These are phyloP conservation scores for Yamadazyma phyllophila DNA, from an alignment of 805 yeast species.

Conservation along the genomic window DNA sequence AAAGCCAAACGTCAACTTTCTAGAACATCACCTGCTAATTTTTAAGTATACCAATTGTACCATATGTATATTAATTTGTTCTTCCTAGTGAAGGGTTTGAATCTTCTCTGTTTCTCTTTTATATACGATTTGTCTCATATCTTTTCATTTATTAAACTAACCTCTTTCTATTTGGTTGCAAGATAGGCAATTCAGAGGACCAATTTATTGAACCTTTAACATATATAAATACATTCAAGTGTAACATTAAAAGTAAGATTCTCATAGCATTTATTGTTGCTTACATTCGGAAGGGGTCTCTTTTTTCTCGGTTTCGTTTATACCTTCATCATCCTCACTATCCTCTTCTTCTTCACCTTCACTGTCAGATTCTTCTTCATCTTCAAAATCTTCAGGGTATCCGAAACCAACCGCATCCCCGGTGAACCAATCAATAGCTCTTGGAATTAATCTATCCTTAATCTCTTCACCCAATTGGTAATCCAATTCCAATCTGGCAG, in stretches of 20 bases:
- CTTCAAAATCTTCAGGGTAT: conserved; percentile 57
- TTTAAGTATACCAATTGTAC: no score
- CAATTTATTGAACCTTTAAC: no score
- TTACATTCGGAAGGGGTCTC: conserved; percentile 76
- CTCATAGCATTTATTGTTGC: conserved; percentile 45
- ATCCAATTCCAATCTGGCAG: conserved; percentile 82
- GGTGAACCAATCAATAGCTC: conserved; percentile 98
- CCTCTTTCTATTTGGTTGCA: no score
- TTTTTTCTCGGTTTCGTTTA: conserved; percentile 51
- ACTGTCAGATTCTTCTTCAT: conserved; percentile 57
- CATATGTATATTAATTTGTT: no score
- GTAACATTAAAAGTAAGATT: not conserved
- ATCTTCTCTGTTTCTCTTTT: no score
- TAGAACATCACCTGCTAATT: no score
- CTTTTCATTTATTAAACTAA: no score
- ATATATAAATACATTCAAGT: no score
- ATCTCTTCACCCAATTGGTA: conserved; percentile 95
- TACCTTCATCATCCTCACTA: conserved; percentile 50
- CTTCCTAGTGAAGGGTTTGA: no score
- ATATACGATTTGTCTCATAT: no score
- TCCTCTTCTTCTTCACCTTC: conserved; percentile 63
- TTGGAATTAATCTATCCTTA: conserved; percentile 92
- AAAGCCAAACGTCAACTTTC: not conserved
- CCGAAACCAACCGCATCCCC: conserved; percentile 88
- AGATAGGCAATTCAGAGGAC: no score